Evolutionary conservation across 257 asterid genomes (phyloP).

Genomic region (Thymus mandschuricus): DNA sequence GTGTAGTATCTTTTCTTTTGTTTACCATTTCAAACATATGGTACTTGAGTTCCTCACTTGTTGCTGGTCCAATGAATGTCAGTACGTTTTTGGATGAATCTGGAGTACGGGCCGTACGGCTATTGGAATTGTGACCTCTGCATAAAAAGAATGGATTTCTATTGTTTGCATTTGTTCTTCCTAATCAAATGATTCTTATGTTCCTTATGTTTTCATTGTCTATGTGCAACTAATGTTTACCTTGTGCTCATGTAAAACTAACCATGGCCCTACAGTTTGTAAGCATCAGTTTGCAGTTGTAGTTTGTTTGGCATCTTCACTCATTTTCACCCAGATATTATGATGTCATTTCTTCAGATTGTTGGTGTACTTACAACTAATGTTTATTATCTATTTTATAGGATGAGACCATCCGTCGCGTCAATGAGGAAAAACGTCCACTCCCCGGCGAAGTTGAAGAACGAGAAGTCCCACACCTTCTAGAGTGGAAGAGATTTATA

Average conservation of each 20-base stretch:
- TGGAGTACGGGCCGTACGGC: conserved; percentile 1
- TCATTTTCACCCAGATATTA: too few relatives aligned
- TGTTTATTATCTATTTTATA: too few relatives aligned
- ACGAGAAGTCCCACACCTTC: too few relatives aligned
- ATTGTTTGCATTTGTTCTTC: too few relatives aligned
- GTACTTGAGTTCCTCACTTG: conserved; percentile 18
- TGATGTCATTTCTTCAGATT: conserved; percentile 58
- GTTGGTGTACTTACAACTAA: too few relatives aligned
- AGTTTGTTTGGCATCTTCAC: too few relatives aligned
- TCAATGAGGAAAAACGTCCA: too few relatives aligned
- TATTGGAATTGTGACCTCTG: neutral
- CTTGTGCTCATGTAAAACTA: neutral
- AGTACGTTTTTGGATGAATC: neutral
- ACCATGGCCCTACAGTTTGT: conserved; percentile 1
- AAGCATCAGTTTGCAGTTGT: too few relatives aligned
- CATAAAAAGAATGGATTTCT: conserved; percentile 3
- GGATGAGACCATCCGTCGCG: too few relatives aligned
- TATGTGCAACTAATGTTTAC: neutral
- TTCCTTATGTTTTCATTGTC: neutral
- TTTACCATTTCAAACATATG: neutral
- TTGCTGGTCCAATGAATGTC: conserved; percentile 8
- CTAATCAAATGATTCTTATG: neutral
- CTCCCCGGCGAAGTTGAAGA: too few relatives aligned
- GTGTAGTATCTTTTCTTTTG: conserved; percentile 8
- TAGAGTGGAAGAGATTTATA: too few relatives aligned